Evolutionary conservation across 805 yeast genomes (phyloP).

Genomic region (Metschnikowia kofuensis): DNA sequence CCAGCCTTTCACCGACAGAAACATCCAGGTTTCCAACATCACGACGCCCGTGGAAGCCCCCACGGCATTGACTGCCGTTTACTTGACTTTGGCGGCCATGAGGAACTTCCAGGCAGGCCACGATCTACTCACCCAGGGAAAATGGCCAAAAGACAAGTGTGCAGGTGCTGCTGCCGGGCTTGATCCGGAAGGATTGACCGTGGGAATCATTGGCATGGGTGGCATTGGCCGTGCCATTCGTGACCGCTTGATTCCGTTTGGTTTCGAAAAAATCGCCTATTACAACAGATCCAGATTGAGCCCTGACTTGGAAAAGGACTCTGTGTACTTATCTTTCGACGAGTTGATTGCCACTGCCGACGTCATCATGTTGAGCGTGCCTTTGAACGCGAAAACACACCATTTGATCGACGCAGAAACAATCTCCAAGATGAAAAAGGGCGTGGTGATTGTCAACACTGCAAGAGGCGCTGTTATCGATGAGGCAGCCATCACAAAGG

Average conservation of each 20-base stretch:
- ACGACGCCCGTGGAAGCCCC: constrained; percentile 67
- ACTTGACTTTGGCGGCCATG: constrained; percentile 57
- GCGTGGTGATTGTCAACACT: constrained; percentile 75
- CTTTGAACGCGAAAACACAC: constrained; percentile 67
- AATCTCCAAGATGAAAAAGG: constrained; percentile 70
- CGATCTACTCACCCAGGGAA: constrained; percentile 48
- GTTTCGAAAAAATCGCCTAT: constrained; percentile 67
- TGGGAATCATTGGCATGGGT: constrained; percentile 86
- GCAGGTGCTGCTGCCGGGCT: constrained; percentile 62
- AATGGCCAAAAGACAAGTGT: constrained; percentile 52
- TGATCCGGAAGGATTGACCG: constrained; percentile 71
- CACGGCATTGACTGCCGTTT: constrained; percentile 71
- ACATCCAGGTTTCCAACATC: constrained; percentile 65
- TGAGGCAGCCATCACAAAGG: constrained; percentile 54
- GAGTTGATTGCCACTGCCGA: constrained; percentile 64
- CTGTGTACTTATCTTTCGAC: constrained; percentile 70
- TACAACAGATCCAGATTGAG: constrained; percentile 63
- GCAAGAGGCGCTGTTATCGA: constrained; percentile 86
- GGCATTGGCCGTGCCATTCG: constrained; percentile 85
- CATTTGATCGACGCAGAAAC: constrained; percentile 64
- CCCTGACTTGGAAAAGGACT: constrained; percentile 62
- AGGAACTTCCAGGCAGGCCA: constrained; percentile 67
- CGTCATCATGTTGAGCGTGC: constrained; percentile 71
- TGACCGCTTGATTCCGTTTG: constrained; percentile 71
- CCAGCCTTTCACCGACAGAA: constrained; percentile 45